Percentiles rank a stretch among this genome's conserved stretches.
Conservation (phyloP, 2,329 filamentous ascomycete genomes). For the Ophiosphaerella korrae region DNA sequence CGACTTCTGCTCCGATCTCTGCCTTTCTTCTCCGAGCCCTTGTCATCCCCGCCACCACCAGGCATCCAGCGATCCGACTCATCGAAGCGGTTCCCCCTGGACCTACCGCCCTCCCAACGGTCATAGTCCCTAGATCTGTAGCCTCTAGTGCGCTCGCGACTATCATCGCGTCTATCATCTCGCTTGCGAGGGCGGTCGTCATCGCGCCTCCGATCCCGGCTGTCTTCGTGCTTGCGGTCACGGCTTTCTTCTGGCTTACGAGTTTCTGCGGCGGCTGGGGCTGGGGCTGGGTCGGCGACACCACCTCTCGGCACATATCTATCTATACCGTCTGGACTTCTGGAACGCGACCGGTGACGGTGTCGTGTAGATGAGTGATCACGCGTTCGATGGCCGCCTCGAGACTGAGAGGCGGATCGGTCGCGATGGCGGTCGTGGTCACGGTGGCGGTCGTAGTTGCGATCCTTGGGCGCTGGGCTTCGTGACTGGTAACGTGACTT, state of each 20-base stretch:
- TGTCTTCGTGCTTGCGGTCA: slow-evolving; percentile 30
- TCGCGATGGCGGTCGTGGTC: slow-evolving; percentile 21
- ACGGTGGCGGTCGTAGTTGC: slow-evolving; percentile 25
- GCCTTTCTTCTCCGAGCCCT: slow-evolving; percentile 34
- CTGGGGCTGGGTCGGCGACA: background rate
- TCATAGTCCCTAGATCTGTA: slow-evolving; percentile 52
- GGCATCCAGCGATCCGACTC: slow-evolving; percentile 43
- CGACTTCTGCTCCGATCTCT: slow-evolving; percentile 28
- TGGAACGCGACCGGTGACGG: slow-evolving; percentile 27
- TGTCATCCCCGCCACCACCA: slow-evolving; percentile 20
- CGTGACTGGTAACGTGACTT: slow-evolving; percentile 36
- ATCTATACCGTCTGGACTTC: slow-evolving; percentile 47
- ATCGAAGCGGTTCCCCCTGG: slow-evolving; percentile 27
- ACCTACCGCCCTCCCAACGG: slow-evolving; percentile 35
- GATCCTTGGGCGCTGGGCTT: slow-evolving; percentile 30
- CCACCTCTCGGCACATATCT: slow-evolving; percentile 41
- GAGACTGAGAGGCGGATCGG: slow-evolving; percentile 19
- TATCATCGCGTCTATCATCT: slow-evolving; percentile 47
- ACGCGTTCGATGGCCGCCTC: slow-evolving; percentile 21
- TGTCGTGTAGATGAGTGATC: slow-evolving; percentile 22
- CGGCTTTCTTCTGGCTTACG: slow-evolving; percentile 18
- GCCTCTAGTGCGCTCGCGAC: slow-evolving; percentile 43
- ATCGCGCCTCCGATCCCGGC: slow-evolving; percentile 23
- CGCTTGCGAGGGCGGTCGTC: slow-evolving; percentile 32
- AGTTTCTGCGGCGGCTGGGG: background rate